Conservation (phyloP, 2,329 filamentous ascomycete genomes). For the Ophiostoma populinum region DNA sequence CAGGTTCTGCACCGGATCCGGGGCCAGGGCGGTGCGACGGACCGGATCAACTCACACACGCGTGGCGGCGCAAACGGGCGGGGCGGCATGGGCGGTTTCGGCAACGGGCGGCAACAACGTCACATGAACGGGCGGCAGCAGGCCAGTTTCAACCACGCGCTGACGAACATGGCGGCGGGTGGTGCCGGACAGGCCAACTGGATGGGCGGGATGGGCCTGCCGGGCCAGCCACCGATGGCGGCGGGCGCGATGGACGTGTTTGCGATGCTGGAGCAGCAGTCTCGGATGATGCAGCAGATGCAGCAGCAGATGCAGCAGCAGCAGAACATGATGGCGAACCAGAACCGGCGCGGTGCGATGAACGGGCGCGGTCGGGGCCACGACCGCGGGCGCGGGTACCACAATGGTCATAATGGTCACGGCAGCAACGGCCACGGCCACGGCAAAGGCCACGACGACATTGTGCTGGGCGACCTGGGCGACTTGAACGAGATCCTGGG, state of each 20-base stretch:
- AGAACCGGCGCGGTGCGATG: conserved; percentile 24
- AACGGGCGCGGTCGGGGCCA: conserved; percentile 43
- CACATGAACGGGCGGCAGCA: conserved; percentile 31
- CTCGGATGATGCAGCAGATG: conserved; percentile 67
- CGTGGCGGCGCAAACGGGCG: conserved; percentile 57
- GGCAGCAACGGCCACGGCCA: conserved; percentile 30
- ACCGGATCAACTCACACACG: conserved; percentile 64
- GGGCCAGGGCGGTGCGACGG: conserved; percentile 44
- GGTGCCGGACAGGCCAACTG: conserved; percentile 12
- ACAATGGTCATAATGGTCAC: conserved; percentile 32
- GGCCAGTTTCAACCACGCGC: conserved; percentile 31
- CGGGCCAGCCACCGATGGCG: conserved; percentile 13
- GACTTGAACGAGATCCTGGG: conserved; percentile 10
- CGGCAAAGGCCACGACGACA: conserved; percentile 29
- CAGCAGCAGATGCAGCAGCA: conserved; percentile 39
- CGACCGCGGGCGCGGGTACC: conserved; percentile 41
- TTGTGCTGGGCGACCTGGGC: conserved; percentile 19
- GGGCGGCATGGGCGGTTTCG: conserved; percentile 22
- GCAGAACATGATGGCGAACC: conserved; percentile 37
- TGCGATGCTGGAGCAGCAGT: conserved; percentile 77
- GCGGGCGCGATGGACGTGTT: conserved; percentile 38
- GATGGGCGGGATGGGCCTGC: conserved; percentile 24
- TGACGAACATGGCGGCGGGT: conserved; percentile 26
- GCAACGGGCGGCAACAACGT: conserved; percentile 15
- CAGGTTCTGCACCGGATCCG: conserved; percentile 67